phyloP scores from a whole-genome alignment of 2,329 filamentous ascomycete species.

The Parastagonospora avenae region DNA sequence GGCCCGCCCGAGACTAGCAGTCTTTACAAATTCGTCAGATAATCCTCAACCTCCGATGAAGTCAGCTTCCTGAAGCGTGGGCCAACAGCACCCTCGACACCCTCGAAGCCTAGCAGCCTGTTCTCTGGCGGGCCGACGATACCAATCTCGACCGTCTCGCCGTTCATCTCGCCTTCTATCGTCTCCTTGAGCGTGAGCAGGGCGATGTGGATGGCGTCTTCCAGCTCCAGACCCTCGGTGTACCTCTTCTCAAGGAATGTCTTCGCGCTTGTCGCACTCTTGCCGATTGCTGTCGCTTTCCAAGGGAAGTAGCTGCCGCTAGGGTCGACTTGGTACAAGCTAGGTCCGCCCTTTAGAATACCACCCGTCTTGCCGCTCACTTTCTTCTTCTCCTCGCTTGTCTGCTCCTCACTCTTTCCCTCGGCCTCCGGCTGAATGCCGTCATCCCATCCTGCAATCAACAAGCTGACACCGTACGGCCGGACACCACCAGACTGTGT shows the following conservation, averaged over 20 bases:
- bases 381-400: slow-evolving; percentile 70
- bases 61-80: slow-evolving; percentile 93
- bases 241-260: slow-evolving; percentile 99
- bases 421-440: slow-evolving; percentile 86
- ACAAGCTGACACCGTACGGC: slow-evolving; percentile 92
- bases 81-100: slow-evolving; percentile 81
- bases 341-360: slow-evolving; percentile 92
- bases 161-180: slow-evolving; percentile 99
- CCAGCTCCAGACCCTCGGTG: slow-evolving; percentile 93
- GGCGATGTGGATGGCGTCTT: slow-evolving; percentile 98
- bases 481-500: slow-evolving; percentile 97
- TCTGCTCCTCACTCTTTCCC: slow-evolving; percentile 59
- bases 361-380: slow-evolving; percentile 88
- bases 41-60: slow-evolving; percentile 98
- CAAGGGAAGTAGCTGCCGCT: slow-evolving; percentile 98
- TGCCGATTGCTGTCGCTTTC: slow-evolving; percentile 99
- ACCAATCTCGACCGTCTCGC: slow-evolving; percentile 97
- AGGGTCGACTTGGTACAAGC: slow-evolving; percentile 98
- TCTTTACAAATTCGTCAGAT: slow-evolving; percentile 91
- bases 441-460: slow-evolving; percentile 98
- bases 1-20: background rate
- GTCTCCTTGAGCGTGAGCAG: slow-evolving; percentile 97
- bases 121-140: slow-evolving; percentile 95
- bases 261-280: slow-evolving; percentile 97
- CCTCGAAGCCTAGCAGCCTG: slow-evolving; percentile 88